Evolutionary conservation across 805 yeast genomes (phyloP).

Genomic region (Candida ficus): DNA sequence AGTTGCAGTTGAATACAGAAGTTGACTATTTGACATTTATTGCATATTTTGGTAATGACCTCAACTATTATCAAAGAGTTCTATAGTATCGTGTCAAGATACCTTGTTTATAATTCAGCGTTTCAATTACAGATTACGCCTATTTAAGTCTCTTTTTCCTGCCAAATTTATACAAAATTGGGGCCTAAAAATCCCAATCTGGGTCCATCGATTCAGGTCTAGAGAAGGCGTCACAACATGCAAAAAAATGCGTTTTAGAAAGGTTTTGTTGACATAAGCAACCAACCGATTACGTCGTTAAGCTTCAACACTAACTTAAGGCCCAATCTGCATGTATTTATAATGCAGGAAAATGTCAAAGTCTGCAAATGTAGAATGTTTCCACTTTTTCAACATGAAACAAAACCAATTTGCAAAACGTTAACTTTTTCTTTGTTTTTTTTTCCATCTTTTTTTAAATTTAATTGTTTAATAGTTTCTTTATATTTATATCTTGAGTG

Average conservation of each 20-base stretch:
- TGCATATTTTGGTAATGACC: too few relatives aligned
- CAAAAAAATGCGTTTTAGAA: neutral
- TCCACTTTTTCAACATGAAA: neutral
- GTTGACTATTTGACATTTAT: too few relatives aligned
- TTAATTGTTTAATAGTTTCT: neutral
- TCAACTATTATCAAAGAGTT: too few relatives aligned
- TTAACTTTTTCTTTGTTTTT: neutral
- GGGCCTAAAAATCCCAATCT: too few relatives aligned
- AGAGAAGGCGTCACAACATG: neutral
- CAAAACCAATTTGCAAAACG: neutral
- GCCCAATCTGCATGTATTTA: neutral
- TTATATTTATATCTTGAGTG: too few relatives aligned
- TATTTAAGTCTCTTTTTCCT: too few relatives aligned
- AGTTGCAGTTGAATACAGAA: neutral
- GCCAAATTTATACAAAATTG: too few relatives aligned
- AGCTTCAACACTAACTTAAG: neutral
- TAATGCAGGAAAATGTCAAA: slow-evolving; percentile 1
- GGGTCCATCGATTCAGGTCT: neutral
- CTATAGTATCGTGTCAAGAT: too few relatives aligned
- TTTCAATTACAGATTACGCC: too few relatives aligned
- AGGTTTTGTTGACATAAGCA: too few relatives aligned
- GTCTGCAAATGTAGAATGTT: neutral
- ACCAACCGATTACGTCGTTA: neutral
- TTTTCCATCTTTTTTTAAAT: neutral
- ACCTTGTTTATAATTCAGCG: too few relatives aligned